Percentiles rank a stretch among this genome's conserved stretches.
phyloP scores from a whole-genome alignment of 345 rosid genomes.

The Psidium friedrichsthalianum region DNA sequence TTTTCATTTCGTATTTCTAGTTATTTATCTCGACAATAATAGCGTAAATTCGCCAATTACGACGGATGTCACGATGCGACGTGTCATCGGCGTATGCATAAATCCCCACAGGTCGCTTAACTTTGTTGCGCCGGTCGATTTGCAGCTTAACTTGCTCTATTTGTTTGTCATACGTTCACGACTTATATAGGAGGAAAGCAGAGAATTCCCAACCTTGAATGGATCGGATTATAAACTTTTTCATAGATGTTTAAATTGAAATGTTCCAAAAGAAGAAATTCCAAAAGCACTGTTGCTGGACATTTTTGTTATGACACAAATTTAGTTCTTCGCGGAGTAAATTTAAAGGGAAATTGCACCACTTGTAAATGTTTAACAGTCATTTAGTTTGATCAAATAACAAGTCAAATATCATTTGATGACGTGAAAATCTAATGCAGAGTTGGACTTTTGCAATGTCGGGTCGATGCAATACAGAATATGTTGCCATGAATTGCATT shows the following conservation, averaged over 20 bases:
- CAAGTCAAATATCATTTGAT: fast-evolving
- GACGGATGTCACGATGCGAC: not conserved
- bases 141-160: not conserved
- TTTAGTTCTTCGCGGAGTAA: too few species aligned
- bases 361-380: not conserved
- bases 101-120: not conserved
- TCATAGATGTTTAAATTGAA: not conserved
- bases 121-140: not conserved
- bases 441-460: not conserved
- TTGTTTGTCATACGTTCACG: not conserved
- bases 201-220: not conserved
- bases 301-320: not conserved
- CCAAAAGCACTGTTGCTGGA: not conserved
- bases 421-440: fast-evolving
- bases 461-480: not conserved
- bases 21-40: not conserved
- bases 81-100: not conserved
- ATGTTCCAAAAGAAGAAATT: not conserved
- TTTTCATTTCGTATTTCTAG: not conserved
- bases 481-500: not conserved
- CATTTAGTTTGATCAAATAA: not conserved
- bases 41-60: fast-evolving
- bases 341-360: not conserved
- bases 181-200: not conserved
- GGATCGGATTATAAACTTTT: not conserved